These are phyloP conservation scores for Brassica juncea DNA, from an alignment of 345 rosid species.

Conservation along the genomic window DNA sequence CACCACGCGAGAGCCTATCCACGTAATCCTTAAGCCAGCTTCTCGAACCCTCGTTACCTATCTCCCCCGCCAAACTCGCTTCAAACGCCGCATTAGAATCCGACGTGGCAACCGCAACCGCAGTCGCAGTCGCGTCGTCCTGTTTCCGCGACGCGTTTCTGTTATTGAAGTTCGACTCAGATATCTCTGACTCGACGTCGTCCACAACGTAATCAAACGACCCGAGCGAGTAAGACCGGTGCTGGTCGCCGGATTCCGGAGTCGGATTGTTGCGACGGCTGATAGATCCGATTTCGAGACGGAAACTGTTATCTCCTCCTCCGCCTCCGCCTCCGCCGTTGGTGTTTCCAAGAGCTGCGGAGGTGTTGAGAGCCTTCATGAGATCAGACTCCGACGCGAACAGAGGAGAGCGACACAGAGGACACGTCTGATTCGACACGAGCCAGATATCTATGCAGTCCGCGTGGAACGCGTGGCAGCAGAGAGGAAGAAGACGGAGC, in stretches of 20 bases:
- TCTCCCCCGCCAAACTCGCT: slow-evolving; percentile 55
- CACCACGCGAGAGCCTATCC: slow-evolving; percentile 66
- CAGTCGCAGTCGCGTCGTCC: slow-evolving; percentile 21
- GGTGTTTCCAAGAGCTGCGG: background rate
- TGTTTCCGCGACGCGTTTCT: slow-evolving; percentile 51
- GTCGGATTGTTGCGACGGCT: slow-evolving; percentile 57
- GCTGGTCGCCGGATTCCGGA: slow-evolving; percentile 36
- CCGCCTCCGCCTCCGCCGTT: background rate
- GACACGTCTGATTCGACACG: slow-evolving; percentile 71
- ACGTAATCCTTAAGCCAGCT: slow-evolving; percentile 86
- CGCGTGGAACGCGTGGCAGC: slow-evolving; percentile 91
- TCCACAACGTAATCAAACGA: slow-evolving; percentile 85
- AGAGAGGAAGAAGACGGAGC: slow-evolving; percentile 82
- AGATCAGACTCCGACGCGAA: slow-evolving; percentile 69
- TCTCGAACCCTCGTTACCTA: slow-evolving; percentile 53
- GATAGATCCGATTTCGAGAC: slow-evolving; percentile 87
- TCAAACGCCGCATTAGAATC: slow-evolving; percentile 33
- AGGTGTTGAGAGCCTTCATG: slow-evolving; percentile 44
- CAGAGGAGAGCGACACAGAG: slow-evolving; percentile 82
- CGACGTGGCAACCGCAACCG: slow-evolving; percentile 23
- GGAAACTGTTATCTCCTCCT: slow-evolving; percentile 58
- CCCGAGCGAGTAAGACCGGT: slow-evolving; percentile 74
- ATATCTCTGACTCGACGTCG: slow-evolving; percentile 69
- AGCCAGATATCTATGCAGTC: slow-evolving; percentile 85
- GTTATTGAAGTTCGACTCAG: slow-evolving; percentile 44